Evolutionary conservation across 139 green algal genomes (phyloP), one percentile per base, ranked within the genome.

Genomic region (Chlamydomonas applanata): DNA sequence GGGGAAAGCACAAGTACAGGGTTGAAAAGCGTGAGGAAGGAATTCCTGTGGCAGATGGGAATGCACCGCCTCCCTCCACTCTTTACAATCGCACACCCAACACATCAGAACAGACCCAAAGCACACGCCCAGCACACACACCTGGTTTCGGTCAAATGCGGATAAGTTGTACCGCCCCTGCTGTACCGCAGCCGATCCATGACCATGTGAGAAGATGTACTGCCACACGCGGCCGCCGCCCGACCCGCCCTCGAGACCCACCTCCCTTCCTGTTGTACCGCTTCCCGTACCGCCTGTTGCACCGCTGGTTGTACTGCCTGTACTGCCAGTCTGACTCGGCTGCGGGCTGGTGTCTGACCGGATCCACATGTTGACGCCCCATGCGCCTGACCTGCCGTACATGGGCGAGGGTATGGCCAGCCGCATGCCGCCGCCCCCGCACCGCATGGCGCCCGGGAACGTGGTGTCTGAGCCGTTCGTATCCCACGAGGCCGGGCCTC

Each of bases 301-400:
- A n/a, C n/a, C 34, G 22, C 56, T 59, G 0, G 19, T n/a, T n/a
- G n/a, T 34, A 5, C 61, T 4, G 11, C 13, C 40, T 63, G 77
- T 70, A 29, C 74, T 33, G 2, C 40, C 44, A 29, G 24, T 61
- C 4, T 81, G 40, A n/a, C n/a, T 49, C 7, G 40, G 40, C 40
- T 49, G 32, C 4, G 22, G 33, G 32, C 62, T 69, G 32, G 20
- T 69, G 62, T 14, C 33, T 16, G 62, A 56, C 52, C 72, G 85
- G 60, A 90, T 69, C 88, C 88, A 93, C 2, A 93, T n/a, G 61
- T 88, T 90, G 25, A 93, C 27, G 1, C 87, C 70, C 63, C 91
- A 89, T 46, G 76, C 57, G 17, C 88, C 87, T 3, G 57, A 71
- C 40, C 7, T 49, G 40, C 40, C 40, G 40, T 49, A 49, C 40